Evolutionary conservation across 495 filamentous ascomycete genomes (phyloP).

Genomic region (Lentithecium fluviatile): DNA sequence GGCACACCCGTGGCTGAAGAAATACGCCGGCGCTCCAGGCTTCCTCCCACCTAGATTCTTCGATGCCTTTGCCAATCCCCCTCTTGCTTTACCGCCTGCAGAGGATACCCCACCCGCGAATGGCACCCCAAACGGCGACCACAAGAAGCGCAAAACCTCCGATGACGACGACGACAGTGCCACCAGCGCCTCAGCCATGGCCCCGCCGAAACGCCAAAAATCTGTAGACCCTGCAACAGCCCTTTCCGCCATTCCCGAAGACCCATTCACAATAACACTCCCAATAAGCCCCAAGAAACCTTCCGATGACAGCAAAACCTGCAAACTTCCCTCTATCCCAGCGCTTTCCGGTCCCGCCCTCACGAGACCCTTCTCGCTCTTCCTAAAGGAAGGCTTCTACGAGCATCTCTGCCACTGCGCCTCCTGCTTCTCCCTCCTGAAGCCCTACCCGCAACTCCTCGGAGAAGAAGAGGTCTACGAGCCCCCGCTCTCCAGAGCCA

Average conservation of each 20-base stretch:
- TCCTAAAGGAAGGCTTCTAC: slow-evolving; percentile 74
- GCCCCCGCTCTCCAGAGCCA: slow-evolving; percentile 71
- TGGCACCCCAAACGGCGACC: slow-evolving; percentile 6
- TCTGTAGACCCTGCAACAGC: slow-evolving; percentile 26
- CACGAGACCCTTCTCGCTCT: slow-evolving; percentile 66
- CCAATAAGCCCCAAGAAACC: slow-evolving; percentile 39
- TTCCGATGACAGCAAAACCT: slow-evolving; percentile 36
- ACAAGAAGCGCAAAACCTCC: slow-evolving; percentile 71
- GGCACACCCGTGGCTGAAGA: slow-evolving; percentile 86
- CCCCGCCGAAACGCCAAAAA: slow-evolving; percentile 38
- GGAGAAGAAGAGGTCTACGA: slow-evolving; percentile 94
- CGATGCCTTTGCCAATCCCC: slow-evolving; percentile 24
- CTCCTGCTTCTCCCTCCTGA: slow-evolving; percentile 71
- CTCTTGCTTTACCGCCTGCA: slow-evolving; percentile 15
- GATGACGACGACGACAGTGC: slow-evolving; percentile 51
- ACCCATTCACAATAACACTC: slow-evolving; percentile 11
- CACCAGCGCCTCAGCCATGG: background rate
- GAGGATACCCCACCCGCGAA: slow-evolving; percentile 28
- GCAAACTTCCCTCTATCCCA: slow-evolving; percentile 45
- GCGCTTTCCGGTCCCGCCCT: slow-evolving; percentile 49
- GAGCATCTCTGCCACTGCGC: slow-evolving; percentile 74
- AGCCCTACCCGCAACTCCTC: slow-evolving; percentile 70
- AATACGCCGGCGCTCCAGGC: slow-evolving; percentile 77
- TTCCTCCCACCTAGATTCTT: slow-evolving; percentile 72
- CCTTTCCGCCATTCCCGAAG: slow-evolving; percentile 19